Base-by-base conservation (phyloP, 148 eudicot genomes). In the Heliosperma pusillum region DNA sequence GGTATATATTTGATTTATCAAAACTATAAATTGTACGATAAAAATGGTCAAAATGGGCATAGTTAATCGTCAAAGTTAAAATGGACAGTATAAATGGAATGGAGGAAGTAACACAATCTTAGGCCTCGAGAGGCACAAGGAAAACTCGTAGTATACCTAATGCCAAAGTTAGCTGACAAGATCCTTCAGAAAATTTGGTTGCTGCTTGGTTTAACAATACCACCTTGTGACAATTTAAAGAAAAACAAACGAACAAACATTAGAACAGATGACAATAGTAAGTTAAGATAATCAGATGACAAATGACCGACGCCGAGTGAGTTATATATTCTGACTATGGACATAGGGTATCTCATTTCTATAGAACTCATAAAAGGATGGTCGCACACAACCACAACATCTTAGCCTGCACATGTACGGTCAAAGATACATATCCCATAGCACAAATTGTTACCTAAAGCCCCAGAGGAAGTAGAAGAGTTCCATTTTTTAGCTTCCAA, bases 191-290 rank as follows among this genome's bases (percentile, higher is more conserved):
- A 74, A 47, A 90, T 86, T 91, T 94, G 70, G 93, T 89, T 24
- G 96, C 89, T 73, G 89, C 97, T 83, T 94, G 98, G 82, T 94
- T 94, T 78, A 91, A 75, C 55, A 94, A 63, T 80, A 94, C 87
- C 27, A 94, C 93, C 97, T 93, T 83, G 66, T 63, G 30, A 42
- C 36, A 67, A n/a, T n/a, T n/a, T 47, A 73, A 55, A 58, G n/a
- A n/a, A 50, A 50, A 7, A 36, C 42, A 69, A n/a, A n/a, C n/a
- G n/a, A n/a, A n/a, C n/a, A n/a, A n/a, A 36, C 52, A 42, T 70
- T 27, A 22, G 59, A 65, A 27, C 24, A 55, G 33, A 53, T 50
- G 63, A 20, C 15, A 12, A 72, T 47, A 30, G 57, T 25, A 62
- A 50, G n/a, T 26, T 53, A 21, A 22, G 53, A 47, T 33, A 47